Conservation (phyloP, 768 basidiomycete species). For the Russula sp. region DNA sequence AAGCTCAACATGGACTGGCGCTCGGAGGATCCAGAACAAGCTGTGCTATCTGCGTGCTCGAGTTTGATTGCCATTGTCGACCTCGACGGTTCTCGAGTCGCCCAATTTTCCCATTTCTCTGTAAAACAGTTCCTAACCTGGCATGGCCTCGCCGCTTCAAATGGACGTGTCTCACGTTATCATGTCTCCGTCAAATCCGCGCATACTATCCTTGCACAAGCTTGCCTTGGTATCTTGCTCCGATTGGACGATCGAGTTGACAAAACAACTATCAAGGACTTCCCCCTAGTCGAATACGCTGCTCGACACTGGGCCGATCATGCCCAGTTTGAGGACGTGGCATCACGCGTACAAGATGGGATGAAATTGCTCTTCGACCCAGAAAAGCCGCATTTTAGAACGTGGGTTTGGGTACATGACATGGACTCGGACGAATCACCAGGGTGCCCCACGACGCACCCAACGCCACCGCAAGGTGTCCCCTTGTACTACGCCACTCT, state of each 20-base stretch:
- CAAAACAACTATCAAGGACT: too few species aligned
- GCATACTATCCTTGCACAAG: background rate
- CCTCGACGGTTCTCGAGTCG: background rate
- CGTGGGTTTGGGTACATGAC: background rate
- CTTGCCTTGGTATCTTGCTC: background rate
- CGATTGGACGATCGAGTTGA: background rate
- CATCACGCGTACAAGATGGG: background rate
- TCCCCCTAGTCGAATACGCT: too few species aligned
- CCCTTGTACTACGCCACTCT: background rate
- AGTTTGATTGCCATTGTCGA: background rate
- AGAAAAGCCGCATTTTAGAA: background rate
- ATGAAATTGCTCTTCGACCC: background rate
- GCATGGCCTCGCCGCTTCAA: background rate
- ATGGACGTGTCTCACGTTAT: background rate
- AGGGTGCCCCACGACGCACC: background rate
- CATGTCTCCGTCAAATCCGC: background rate
- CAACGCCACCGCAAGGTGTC: background rate
- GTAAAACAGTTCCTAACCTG: slow-evolving; percentile 3
- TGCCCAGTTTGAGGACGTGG: background rate
- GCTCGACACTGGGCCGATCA: background rate
- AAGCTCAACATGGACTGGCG: background rate
- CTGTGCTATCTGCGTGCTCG: background rate
- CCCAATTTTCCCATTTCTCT: slow-evolving; percentile 5
- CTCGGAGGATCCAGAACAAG: background rate
- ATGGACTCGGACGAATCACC: background rate